These are phyloP conservation scores for Leccinum aurantiacum DNA, from an alignment of 768 basidiomycete species.

Conservation along the genomic window DNA sequence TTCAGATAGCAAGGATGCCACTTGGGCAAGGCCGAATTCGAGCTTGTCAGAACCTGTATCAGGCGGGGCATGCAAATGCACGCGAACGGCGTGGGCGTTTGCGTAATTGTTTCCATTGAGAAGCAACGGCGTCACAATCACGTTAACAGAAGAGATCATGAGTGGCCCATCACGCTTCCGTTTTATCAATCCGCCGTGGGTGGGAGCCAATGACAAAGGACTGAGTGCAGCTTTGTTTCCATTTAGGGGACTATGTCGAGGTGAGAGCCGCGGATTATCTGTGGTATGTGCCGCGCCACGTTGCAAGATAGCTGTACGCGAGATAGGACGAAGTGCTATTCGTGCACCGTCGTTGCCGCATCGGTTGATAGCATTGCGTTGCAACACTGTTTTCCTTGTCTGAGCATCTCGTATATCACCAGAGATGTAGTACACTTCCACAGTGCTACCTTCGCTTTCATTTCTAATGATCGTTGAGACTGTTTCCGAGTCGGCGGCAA, in stretches of 20 bases:
- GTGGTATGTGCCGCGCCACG: conserved; percentile 21
- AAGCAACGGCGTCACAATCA: conserved; percentile 52
- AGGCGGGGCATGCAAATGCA: conserved; percentile 55
- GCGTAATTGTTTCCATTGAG: conserved; percentile 28
- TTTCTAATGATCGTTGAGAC: conserved; percentile 60
- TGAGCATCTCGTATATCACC: conserved; percentile 61
- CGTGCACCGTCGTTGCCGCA: conserved; percentile 63
- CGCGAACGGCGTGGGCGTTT: conserved; percentile 57
- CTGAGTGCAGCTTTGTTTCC: conserved; percentile 17
- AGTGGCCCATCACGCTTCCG: conserved; percentile 54
- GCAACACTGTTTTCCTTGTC: conserved; percentile 61
- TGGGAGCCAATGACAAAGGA: conserved; percentile 13
- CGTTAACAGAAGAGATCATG: conserved; percentile 60
- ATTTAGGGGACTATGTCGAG: conserved; percentile 21
- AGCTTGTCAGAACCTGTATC: conserved; percentile 69
- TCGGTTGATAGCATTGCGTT: conserved; percentile 57
- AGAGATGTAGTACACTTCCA: conserved; percentile 63
- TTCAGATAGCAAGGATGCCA: conserved; percentile 20
- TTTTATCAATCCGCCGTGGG: conserved; percentile 34
- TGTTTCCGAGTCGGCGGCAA: conserved; percentile 64
- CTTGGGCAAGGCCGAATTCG: conserved; percentile 68
- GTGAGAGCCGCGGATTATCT: conserved; percentile 23
- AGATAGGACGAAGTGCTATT: conserved; percentile 49
- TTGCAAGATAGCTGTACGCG: conserved; percentile 23
- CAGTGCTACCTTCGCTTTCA: conserved; percentile 47